Percentiles rank a stretch among this genome's conserved stretches.
phyloP scores from a whole-genome alignment of 805 yeast genomes.

The Hanseniaspora occidentalis region DNA sequence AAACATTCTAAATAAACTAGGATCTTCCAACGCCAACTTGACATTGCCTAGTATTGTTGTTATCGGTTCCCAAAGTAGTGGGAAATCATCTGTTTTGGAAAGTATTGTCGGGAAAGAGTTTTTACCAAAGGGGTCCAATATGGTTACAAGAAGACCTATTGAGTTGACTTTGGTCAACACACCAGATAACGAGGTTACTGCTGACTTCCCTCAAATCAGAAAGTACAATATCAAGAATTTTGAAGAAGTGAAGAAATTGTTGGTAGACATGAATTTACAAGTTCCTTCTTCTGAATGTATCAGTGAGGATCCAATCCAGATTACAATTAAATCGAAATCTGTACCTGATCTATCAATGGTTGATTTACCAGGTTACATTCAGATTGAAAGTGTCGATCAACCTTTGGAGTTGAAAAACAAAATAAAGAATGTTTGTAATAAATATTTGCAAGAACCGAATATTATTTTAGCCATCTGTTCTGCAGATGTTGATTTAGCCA shows the following conservation, averaged over 20 bases:
- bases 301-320: slow-evolving; percentile 86
- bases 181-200: slow-evolving; percentile 74
- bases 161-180: slow-evolving; percentile 87
- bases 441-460: slow-evolving; percentile 82
- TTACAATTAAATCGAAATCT: slow-evolving; percentile 76
- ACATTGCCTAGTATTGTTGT: slow-evolving; percentile 92
- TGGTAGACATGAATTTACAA: slow-evolving; percentile 82
- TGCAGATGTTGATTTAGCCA: slow-evolving; percentile 96
- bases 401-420: slow-evolving; percentile 71
- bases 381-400: slow-evolving; percentile 92
- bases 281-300: slow-evolving; percentile 80
- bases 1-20: slow-evolving; percentile 60
- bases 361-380: slow-evolving; percentile 96
- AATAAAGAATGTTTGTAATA: slow-evolving; percentile 70
- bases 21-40: slow-evolving; percentile 57
- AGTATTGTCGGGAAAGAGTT: slow-evolving; percentile 97
- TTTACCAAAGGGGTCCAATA: slow-evolving; percentile 90
- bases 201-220: slow-evolving; percentile 87
- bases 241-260: slow-evolving; percentile 73
- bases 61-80: slow-evolving; percentile 94
- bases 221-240: slow-evolving; percentile 78
- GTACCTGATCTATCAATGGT: slow-evolving; percentile 91
- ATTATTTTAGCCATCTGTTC: slow-evolving; percentile 92
- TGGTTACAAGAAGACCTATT: slow-evolving; percentile 97
- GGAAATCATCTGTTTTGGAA: slow-evolving; percentile 92